A percentile compares a stretch with the other conserved stretches of the same genome.
These are phyloP conservation scores for Colletotrichum kahawae DNA, from an alignment of 2,329 filamentous ascomycete species.

Conservation along the genomic window DNA sequence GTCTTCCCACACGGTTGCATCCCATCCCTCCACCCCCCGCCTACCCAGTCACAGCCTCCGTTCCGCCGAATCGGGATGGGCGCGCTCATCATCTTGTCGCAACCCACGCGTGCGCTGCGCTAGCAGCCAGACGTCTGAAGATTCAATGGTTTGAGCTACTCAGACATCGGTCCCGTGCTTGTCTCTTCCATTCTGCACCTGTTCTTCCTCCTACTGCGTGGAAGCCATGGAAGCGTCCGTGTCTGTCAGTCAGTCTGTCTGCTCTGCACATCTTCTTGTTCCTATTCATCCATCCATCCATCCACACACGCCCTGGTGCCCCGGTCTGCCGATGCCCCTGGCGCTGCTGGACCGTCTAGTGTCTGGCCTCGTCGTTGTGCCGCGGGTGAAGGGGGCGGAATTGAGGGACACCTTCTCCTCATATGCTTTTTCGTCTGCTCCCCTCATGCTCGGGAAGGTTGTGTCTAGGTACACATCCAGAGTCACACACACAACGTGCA, in stretches of 20 bases:
- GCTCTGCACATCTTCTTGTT: background rate
- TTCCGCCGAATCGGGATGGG: constrained; percentile 23
- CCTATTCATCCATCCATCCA: background rate
- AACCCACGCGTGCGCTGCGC: background rate
- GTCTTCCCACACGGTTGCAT: background rate
- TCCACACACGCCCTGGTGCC: background rate
- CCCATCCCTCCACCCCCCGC: background rate
- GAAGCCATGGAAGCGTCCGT: background rate
- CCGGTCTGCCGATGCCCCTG: constrained; percentile 10
- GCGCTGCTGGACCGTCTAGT: background rate
- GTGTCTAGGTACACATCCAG: background rate
- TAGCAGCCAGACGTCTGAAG: constrained; percentile 15
- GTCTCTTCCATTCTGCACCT: background rate
- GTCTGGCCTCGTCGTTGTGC: background rate
- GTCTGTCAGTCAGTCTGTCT: background rate
- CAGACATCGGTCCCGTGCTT: background rate
- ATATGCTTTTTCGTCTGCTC: constrained; percentile 17
- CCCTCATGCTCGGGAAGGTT: background rate
- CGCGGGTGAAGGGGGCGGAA: constrained; percentile 9
- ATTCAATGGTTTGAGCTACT: constrained; percentile 17
- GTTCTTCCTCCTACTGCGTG: background rate
- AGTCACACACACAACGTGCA: background rate
- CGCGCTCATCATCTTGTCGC: background rate
- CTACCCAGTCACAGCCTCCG: constrained; percentile 2
- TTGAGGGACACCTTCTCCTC: background rate